Evolutionary conservation across 1,284 basidiomycete genomes (phyloP), one percentile per base, ranked within the genome.

Genomic region (Trichosporon sp.): DNA sequence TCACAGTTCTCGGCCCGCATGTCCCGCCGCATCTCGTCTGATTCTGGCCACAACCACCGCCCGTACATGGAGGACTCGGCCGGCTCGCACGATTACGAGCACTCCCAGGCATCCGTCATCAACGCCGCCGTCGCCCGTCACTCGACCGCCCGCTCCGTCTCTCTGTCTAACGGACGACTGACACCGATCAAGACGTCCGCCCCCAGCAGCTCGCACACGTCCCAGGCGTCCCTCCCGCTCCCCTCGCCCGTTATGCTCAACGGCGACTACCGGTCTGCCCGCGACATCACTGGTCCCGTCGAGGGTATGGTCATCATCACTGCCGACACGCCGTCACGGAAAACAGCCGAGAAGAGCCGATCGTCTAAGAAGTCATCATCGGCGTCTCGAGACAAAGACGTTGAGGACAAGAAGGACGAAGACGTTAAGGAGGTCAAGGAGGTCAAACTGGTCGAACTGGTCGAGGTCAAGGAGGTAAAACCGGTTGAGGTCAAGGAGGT

Each of bases 231-330:
- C 16, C 59, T 63, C 16, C 59, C 59, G 31, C 59, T 63, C 6
- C 19, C 59, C 14, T 63, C 59, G 59, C 59, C 59, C 1, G 59
- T 37, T 1, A 11, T 63, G 59, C 59, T 63, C 59, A 63, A 63
- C 59, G 59, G 59, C 16, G 59, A 63, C 59, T 63, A 63, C 16
- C 59, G 59, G 32, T 63, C 59, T 5, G 59, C 59, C 31, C 59
- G 59, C 31, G 59, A 63, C 59, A 63, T 63, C 16, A 63, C 59
- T n/a, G 59, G 59, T 4, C 59, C 59, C 32, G 59, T 63, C 14
- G 59, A 63, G 59, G 59, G 59, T 14, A 63, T 63, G 59, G 59
- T 63, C 59, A 63, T 63, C 59, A 63, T 63, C 16, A 63, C 59
- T 12, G 59, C 59, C 21, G 59, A 63, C 32, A 35, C 59, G 5